Conservation (phyloP, 176 grass and related monocot genomes). For the Alopecurus myosuroides region DNA sequence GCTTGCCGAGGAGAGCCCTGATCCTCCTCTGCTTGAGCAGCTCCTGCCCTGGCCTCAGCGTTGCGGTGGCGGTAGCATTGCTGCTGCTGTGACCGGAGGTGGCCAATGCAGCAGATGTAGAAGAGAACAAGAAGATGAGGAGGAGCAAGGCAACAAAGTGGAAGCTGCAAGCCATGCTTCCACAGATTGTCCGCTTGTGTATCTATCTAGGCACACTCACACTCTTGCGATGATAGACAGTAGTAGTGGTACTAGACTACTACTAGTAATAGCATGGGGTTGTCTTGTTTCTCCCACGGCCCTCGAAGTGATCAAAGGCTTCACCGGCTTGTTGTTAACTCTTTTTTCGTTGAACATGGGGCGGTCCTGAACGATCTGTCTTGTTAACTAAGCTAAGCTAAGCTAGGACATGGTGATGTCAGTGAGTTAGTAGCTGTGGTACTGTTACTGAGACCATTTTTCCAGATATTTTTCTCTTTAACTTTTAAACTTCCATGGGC, state of each 20-base stretch:
- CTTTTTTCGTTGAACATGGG: too few relatives aligned
- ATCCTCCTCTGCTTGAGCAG: conserved; percentile 42
- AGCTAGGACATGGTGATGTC: background rate
- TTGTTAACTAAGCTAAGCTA: too few relatives aligned
- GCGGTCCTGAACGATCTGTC: too few relatives aligned
- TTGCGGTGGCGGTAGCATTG: background rate
- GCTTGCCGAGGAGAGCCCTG: conserved; percentile 48
- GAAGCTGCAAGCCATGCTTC: conserved; percentile 66
- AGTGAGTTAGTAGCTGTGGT: background rate
- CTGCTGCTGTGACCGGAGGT: background rate
- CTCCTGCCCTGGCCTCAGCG: conserved; percentile 23
- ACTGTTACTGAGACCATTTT: background rate
- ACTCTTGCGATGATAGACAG: background rate
- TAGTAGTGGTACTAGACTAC: too few relatives aligned
- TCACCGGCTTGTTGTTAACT: background rate
- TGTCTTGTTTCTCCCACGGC: conserved; percentile 29
- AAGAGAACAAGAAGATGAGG: conserved; percentile 14
- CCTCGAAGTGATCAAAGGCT: background rate
- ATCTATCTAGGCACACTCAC: background rate
- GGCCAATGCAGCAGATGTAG: conserved; percentile 15
- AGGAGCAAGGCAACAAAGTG: conserved; percentile 49
- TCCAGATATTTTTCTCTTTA: background rate
- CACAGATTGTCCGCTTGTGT: conserved; percentile 33
- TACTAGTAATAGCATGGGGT: conserved; percentile 13
- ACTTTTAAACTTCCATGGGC: background rate